Evolutionary conservation across 495 filamentous ascomycete species (phyloP).

Genomic region (Neurospora sp.): DNA sequence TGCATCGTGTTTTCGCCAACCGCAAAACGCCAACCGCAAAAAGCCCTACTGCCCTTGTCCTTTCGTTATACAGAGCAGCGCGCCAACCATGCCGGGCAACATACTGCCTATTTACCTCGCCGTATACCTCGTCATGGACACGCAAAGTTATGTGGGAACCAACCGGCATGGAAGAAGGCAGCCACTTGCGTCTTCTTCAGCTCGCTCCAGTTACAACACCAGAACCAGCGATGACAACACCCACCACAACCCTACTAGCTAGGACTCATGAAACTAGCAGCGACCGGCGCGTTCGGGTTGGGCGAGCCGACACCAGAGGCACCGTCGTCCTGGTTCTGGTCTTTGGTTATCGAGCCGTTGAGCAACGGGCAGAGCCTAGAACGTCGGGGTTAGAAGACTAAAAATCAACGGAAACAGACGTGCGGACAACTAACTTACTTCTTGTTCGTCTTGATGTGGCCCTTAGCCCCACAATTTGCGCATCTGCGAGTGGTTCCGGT

Average conservation of each 20-base stretch:
- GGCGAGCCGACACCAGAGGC: conserved; percentile 43
- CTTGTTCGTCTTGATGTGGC: conserved; percentile 99
- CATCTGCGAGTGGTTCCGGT: conserved; percentile 81
- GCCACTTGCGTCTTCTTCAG: not conserved
- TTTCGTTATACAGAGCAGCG: not conserved
- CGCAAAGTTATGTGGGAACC: not conserved
- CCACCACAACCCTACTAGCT: not conserved
- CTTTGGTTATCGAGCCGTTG: conserved; percentile 72
- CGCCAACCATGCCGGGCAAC: not conserved
- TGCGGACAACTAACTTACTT: conserved; percentile 48
- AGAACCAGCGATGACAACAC: not conserved
- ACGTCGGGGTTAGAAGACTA: conserved; percentile 24
- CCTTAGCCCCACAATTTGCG: conserved; percentile 89
- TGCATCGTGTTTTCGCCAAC: not conserved
- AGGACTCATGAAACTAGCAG: conserved; percentile 22
- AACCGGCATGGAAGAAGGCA: not conserved
- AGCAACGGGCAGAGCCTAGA: conserved; percentile 78
- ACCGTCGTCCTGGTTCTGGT: conserved; percentile 45
- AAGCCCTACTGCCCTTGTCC: not conserved
- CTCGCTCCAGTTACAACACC: not conserved
- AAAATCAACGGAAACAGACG: not conserved
- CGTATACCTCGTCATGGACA: not conserved
- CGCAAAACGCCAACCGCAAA: not conserved
- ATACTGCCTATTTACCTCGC: not conserved
- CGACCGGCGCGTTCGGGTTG: conserved; percentile 23